Evolutionary conservation across 108 stramenopile genomes (phyloP).

Genomic region (Aurantiochytrium sp.): DNA sequence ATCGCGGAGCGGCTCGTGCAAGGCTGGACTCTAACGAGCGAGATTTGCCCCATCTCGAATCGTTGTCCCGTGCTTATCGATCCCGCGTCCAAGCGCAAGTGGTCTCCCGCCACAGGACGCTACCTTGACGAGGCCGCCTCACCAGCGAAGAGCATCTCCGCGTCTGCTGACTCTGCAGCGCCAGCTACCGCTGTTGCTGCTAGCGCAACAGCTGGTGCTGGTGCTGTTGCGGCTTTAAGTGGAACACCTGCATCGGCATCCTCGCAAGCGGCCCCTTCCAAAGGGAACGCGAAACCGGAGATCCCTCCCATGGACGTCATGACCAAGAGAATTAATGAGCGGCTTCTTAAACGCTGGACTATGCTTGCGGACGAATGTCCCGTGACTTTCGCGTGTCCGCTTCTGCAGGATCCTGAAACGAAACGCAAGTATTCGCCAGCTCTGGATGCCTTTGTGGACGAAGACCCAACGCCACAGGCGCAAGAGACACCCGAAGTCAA

Average conservation of each 20-base stretch:
- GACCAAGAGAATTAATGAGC: neutral
- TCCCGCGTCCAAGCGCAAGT: neutral
- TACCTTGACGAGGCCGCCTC: neutral
- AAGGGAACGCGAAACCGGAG: neutral
- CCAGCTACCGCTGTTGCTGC: too few relatives aligned
- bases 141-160: neutral
- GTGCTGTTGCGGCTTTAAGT: too few relatives aligned
- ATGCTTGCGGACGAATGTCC: slow-evolving; percentile 13
- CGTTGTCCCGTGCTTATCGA: neutral
- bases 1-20: neutral
- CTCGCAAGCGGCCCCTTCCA: too few relatives aligned
- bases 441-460: neutral
- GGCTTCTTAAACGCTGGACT: neutral
- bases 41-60: neutral
- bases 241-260: too few relatives aligned
- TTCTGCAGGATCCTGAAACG: neutral
- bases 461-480: too few relatives aligned
- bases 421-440: neutral
- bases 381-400: neutral
- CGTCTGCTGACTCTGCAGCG: too few relatives aligned
- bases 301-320: neutral
- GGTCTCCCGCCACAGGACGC: neutral
- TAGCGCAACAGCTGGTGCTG: too few relatives aligned
- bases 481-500: neutral
- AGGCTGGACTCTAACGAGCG: neutral